Percentiles rank a stretch among this genome's conserved stretches.
Evolutionary conservation across 768 basidiomycete genomes (phyloP).

Genomic region (Lactarius hengduanensis): DNA sequence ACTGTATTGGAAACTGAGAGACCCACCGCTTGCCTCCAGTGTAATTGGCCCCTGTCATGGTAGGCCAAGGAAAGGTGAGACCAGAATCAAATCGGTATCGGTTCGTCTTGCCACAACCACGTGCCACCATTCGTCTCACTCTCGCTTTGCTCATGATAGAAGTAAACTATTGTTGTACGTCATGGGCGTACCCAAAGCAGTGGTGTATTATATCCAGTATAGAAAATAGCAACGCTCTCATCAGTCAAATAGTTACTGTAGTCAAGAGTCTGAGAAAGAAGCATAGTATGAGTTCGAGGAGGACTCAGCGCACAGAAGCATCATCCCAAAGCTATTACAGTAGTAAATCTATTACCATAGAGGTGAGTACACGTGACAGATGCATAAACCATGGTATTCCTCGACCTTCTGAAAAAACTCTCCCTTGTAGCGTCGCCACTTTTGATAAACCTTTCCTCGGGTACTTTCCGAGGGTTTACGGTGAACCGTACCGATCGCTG

Average conservation of each 20-base stretch:
- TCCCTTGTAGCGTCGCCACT: slow-evolving; percentile 24
- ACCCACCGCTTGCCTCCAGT: slow-evolving; percentile 27
- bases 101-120: neutral
- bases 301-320: neutral
- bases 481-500: slow-evolving; percentile 52
- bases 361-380: no score
- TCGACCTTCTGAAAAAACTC: neutral
- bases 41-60: slow-evolving; percentile 28
- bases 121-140: neutral
- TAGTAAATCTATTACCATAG: no score
- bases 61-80: neutral
- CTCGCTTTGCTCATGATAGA: neutral
- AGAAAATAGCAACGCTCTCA: neutral
- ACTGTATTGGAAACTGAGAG: no score
- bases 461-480: slow-evolving; percentile 47
- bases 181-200: neutral
- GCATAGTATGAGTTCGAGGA: neutral
- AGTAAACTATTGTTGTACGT: no score
- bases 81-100: neutral
- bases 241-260: neutral
- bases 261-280: neutral
- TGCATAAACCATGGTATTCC: neutral
- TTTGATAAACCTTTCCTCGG: slow-evolving; percentile 43
- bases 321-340: no score
- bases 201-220: neutral